Conservation (phyloP, 2,329 filamentous ascomycete species). For the Polytolypa hystricis region DNA sequence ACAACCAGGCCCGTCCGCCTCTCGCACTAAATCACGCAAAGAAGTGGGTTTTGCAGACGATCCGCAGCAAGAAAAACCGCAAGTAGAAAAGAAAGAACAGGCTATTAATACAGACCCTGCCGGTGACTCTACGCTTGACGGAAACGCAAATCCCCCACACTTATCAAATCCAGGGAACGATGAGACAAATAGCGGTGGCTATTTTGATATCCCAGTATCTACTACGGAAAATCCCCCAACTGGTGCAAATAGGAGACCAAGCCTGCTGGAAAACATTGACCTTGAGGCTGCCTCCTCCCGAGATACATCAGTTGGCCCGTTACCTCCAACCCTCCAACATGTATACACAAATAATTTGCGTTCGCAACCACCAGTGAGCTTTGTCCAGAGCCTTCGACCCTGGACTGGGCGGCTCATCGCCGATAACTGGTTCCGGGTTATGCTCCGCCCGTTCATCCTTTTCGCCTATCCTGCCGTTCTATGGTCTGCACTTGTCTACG, state of each 20-base stretch:
- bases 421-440: slow-evolving; percentile 71
- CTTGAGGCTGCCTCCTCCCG: slow-evolving; percentile 21
- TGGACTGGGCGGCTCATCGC: slow-evolving; percentile 68
- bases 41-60: slow-evolving; percentile 46
- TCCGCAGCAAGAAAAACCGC: slow-evolving; percentile 16
- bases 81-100: slow-evolving; percentile 8
- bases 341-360: slow-evolving; percentile 62
- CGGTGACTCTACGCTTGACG: too few species aligned
- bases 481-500: slow-evolving; percentile 77
- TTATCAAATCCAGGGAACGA: not conserved
- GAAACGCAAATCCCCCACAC: not conserved
- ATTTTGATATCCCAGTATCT: slow-evolving; percentile 9
- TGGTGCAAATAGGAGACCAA: slow-evolving; percentile 2
- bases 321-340: slow-evolving; percentile 20
- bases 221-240: slow-evolving; percentile 7
- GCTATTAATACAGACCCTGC: too few species aligned
- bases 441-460: slow-evolving; percentile 69
- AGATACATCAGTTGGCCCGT: slow-evolving; percentile 22
- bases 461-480: slow-evolving; percentile 80
- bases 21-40: slow-evolving; percentile 15
- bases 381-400: slow-evolving; percentile 59
- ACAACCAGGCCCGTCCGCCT: not conserved
- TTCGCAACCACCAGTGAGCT: slow-evolving; percentile 57
- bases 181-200: not conserved
- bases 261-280: slow-evolving; percentile 12